Percentiles rank a stretch among this genome's conserved stretches.
phyloP scores from a whole-genome alignment of 2,329 filamentous ascomycete species.

The Xylariaceae sp. region DNA sequence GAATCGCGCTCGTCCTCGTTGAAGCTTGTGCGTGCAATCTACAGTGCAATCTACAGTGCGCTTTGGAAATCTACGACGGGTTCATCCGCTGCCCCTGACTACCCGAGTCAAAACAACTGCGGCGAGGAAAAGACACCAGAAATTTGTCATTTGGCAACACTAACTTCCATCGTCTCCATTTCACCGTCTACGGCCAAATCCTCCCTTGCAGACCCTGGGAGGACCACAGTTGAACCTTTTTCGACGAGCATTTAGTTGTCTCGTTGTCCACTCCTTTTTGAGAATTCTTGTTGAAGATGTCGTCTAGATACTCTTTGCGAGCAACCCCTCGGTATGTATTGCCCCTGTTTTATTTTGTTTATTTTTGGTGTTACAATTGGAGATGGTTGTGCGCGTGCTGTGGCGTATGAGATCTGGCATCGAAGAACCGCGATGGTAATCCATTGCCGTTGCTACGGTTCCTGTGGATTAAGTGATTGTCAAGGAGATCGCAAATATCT shows the following conservation, averaged over 20 bases:
- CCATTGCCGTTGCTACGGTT: no score
- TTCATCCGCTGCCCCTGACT: constrained; percentile 21
- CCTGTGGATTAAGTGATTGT: not conserved
- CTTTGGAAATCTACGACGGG: not conserved
- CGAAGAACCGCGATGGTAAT: not conserved
- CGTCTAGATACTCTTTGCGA: constrained; percentile 31
- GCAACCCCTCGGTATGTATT: constrained; percentile 31
- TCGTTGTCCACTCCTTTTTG: constrained; percentile 35
- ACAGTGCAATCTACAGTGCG: no score
- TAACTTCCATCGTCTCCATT: not conserved
- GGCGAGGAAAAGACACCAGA: not conserved
- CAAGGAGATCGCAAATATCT: not conserved
- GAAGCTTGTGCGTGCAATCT: no score
- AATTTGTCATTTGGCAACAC: constrained; percentile 26
- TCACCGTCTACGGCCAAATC: not conserved
- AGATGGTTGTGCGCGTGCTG: not conserved
- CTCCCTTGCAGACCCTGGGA: not conserved
- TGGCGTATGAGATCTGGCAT: not conserved
- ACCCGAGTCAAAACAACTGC: constrained; percentile 20
- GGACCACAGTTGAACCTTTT: constrained; percentile 2
- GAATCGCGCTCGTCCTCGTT: no score
- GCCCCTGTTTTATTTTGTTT: constrained; percentile 6
- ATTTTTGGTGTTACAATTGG: not conserved
- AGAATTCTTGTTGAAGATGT: constrained; percentile 15
- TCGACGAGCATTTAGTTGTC: constrained; percentile 36